phyloP scores from a whole-genome alignment of 2,329 filamentous ascomycete species.

The Pestalotiopsis sp. region DNA sequence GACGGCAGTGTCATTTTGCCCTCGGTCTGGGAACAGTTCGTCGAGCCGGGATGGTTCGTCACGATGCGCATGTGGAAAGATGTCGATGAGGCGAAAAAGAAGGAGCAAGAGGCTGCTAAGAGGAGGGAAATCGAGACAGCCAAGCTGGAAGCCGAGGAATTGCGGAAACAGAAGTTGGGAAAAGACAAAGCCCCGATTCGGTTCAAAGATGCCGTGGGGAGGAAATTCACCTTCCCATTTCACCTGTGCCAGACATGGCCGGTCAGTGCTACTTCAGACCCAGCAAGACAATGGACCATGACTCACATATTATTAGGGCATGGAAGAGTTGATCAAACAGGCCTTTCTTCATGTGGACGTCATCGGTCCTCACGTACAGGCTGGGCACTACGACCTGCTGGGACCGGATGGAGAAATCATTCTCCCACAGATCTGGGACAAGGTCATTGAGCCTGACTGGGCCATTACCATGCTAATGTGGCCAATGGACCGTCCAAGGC shows the following conservation, averaged over 20 bases:
- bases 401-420: slow-evolving; percentile 83
- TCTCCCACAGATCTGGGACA: slow-evolving; percentile 80
- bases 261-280: slow-evolving; percentile 52
- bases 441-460: slow-evolving; percentile 78
- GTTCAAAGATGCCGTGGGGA: slow-evolving; percentile 91
- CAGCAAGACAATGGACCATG: no score
- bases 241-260: slow-evolving; percentile 82
- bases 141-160: background rate
- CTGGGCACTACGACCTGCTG: slow-evolving; percentile 79
- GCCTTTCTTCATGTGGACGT: slow-evolving; percentile 81
- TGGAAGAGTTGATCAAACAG: slow-evolving; percentile 85
- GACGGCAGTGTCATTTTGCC: slow-evolving; percentile 52
- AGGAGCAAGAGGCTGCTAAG: background rate
- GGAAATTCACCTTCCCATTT: slow-evolving; percentile 92
- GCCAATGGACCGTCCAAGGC: slow-evolving; percentile 47
- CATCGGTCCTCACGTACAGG: slow-evolving; percentile 75
- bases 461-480: slow-evolving; percentile 68
- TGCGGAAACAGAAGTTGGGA: slow-evolving; percentile 20
- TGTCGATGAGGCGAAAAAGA: background rate
- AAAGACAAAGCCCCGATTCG: slow-evolving; percentile 75
- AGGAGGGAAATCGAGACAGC: no score
- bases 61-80: slow-evolving; percentile 62
- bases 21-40: slow-evolving; percentile 74
- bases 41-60: slow-evolving; percentile 74
- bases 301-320: slow-evolving; percentile 58